These are phyloP conservation scores for Trapa incisa DNA, from an alignment of 345 rosid species.

Conservation along the genomic window DNA sequence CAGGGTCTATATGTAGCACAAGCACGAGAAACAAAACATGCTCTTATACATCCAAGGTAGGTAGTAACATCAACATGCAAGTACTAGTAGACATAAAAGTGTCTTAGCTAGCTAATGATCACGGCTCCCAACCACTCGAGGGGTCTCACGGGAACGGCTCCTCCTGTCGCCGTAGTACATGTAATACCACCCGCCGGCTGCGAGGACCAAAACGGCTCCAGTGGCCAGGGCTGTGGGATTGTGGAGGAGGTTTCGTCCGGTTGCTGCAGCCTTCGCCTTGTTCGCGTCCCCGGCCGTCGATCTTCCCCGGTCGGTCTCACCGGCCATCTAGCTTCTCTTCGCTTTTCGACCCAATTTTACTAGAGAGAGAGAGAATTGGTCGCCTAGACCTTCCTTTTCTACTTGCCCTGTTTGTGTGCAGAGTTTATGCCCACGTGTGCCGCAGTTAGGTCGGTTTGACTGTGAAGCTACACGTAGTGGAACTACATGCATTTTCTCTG, in stretches of 20 bases:
- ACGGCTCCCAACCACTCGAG: too few relatives aligned
- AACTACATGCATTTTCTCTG: background rate
- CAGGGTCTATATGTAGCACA: too few relatives aligned
- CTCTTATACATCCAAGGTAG: too few relatives aligned
- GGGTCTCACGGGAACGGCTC: background rate
- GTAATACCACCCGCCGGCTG: conserved; percentile 7
- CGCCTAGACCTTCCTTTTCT: too few relatives aligned
- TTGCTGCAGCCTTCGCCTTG: conserved; percentile 5
- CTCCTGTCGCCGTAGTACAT: conserved; percentile 6
- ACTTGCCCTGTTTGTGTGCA: too few relatives aligned
- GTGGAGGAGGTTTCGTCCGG: background rate
- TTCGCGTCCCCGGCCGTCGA: conserved; percentile 6
- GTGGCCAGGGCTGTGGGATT: conserved; percentile 10
- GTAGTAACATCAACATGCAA: too few relatives aligned
- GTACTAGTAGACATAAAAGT: too few relatives aligned
- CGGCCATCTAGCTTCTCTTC: background rate
- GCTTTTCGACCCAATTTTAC: background rate
- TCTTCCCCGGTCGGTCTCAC: background rate
- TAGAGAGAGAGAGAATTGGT: too few relatives aligned
- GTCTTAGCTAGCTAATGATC: too few relatives aligned
- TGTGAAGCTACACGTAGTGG: background rate
- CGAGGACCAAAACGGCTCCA: conserved; percentile 7
- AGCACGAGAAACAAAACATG: too few relatives aligned
- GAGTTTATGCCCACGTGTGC: background rate
- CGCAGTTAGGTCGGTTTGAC: background rate